A percentile compares a stretch with the other conserved stretches of the same genome.
These are phyloP conservation scores for Tritrichomonas foetus DNA, from an alignment of 208 protist genomes.

Conservation along the genomic window DNA sequence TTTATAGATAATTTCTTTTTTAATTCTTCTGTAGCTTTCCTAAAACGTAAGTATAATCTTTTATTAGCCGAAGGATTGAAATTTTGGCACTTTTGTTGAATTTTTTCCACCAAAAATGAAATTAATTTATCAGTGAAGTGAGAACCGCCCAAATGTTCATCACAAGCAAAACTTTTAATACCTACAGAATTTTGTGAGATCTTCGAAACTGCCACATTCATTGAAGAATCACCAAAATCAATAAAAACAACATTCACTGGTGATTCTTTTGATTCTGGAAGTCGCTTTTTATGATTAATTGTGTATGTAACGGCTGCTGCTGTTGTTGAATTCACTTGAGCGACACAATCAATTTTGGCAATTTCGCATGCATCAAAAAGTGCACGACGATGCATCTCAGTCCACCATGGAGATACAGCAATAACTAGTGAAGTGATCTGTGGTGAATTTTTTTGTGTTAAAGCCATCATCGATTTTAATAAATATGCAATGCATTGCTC, in stretches of 20 bases:
- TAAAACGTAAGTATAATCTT: slow-evolving; percentile 33
- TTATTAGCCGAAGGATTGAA: slow-evolving; percentile 43
- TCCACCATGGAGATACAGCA: slow-evolving; percentile 15
- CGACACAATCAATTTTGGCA: not conserved
- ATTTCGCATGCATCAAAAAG: not conserved
- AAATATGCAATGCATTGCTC: slow-evolving; percentile 37
- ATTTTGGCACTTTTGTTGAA: slow-evolving; percentile 40
- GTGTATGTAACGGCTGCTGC: not conserved
- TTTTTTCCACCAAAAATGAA: slow-evolving; percentile 41
- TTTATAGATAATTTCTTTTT: slow-evolving; percentile 52
- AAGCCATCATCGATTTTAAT: not conserved
- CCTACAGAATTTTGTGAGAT: slow-evolving; percentile 32
- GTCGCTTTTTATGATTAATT: not conserved
- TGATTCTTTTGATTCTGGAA: not conserved
- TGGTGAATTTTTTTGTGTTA: not conserved
- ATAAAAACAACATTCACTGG: not conserved
- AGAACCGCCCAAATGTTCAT: slow-evolving; percentile 45
- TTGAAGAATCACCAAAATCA: not conserved
- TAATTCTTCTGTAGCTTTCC: slow-evolving; percentile 14
- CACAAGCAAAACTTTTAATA: slow-evolving; percentile 33
- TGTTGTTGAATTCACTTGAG: slow-evolving; percentile 15
- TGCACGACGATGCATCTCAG: not conserved
- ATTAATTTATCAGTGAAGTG: slow-evolving; percentile 41
- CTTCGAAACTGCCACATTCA: not conserved
- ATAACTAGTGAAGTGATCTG: not conserved